Conservation (phyloP, 192 early-diverging fungal genomes). For the Lobulomyces angularis region DNA sequence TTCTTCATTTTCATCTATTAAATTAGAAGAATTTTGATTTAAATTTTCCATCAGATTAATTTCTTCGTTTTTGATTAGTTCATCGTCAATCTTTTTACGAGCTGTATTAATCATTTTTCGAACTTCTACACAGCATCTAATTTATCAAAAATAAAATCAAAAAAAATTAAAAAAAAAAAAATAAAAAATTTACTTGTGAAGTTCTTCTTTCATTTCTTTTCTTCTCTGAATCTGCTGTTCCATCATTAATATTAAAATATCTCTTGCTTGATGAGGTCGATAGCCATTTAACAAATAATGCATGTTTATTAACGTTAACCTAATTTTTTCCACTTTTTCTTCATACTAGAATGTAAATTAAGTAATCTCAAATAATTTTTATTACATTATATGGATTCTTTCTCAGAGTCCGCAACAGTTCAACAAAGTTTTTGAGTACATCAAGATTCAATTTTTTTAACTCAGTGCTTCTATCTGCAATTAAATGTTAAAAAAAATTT, state of each 20-base stretch:
- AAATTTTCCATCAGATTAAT: too few species aligned
- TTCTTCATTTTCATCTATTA: too few species aligned
- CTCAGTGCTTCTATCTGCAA: constrained; percentile 9
- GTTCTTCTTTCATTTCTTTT: background rate
- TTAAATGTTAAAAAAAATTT: too few species aligned
- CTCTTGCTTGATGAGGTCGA: constrained; percentile 17
- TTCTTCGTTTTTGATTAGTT: too few species aligned
- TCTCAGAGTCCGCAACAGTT: constrained; percentile 9
- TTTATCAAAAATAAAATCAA: too few species aligned
- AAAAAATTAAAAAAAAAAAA: too few species aligned
- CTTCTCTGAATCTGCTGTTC: constrained; percentile 11
- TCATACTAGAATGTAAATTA: constrained; percentile 4
- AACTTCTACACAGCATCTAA: too few species aligned
- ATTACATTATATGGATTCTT: constrained; percentile 1
- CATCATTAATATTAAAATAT: constrained; percentile 14
- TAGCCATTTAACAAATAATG: constrained; percentile 18
- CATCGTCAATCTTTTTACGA: too few species aligned
- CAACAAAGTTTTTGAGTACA: constrained; percentile 15
- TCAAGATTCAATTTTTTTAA: constrained; percentile 17
- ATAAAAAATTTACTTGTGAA: constrained; percentile 10
- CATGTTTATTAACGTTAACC: constrained; percentile 19
- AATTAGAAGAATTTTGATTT: too few species aligned
- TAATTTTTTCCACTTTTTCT: constrained; percentile 15
- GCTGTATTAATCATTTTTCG: too few species aligned
- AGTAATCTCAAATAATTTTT: constrained; percentile 3